Base-by-base conservation (phyloP, 1,284 basidiomycete species). In the Malassezia arunalokei region DNA sequence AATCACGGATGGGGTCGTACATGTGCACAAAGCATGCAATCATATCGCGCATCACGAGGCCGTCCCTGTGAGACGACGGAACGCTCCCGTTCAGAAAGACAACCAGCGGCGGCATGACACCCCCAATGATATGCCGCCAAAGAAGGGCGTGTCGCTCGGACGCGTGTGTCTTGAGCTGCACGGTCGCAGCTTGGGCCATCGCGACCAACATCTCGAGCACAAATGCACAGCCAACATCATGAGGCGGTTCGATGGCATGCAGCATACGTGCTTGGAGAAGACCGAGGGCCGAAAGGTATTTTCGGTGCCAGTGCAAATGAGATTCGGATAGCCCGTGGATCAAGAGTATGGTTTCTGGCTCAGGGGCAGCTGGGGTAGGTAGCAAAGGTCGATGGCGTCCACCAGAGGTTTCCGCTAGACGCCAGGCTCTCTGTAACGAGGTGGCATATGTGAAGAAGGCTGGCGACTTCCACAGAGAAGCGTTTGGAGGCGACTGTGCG, bases 161-260 rank as follows among this genome's bases (percentile, higher is more conserved):
- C 3, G 44, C 15, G 29, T 40, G 31, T 12, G 8, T 14, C 12
- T 8, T 15, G 30, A 27, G 40, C 38, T 40, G 24, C 7, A 14
- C 35, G 7, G 30, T 30, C n/a, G 46, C 46, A 20, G 35, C 27
- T 7, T 42, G 39, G n/a, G 31, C 30, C 8, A 27, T 24, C 5
- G 50, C 50, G 12, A 43, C 35, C 2, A 52, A 15, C 3, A 52
- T 35, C 9, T 52, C 50, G 6, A 41, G n/a, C 8, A 42, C 32
- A 27, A 47, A 52, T 4, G 44, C 32, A 24, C 29, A 33, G 11
- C 43, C 30, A 3, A 24, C 11, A 14, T 46, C 43, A n/a, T 27
- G 8, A 3, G 29, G 32, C 6, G 35, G 12, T 11, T 46, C 43
- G 8, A 9, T 17, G 29, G 46, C 37, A 32, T 32, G 8, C 17